Base-by-base conservation (phyloP, 2,329 filamentous ascomycete genomes). In the Stagonosporopsis cucurbitacearum region DNA sequence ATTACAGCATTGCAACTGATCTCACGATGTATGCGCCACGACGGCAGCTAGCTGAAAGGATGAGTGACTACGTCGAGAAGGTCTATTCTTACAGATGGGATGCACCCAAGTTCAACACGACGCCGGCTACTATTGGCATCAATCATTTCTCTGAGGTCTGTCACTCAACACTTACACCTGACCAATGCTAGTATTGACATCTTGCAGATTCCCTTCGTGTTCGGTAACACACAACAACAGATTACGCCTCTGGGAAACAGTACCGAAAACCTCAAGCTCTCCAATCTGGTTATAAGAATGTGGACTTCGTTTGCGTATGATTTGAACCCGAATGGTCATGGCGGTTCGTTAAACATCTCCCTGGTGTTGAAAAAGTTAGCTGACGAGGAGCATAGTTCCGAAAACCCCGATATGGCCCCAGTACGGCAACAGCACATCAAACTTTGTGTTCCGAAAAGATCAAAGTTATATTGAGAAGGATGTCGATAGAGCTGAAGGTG, bases 31-130 rank as follows among this genome's bases (percentile, higher is more conserved):
- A 58, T 53, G 69, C 65, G n/a, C 69, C 69, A 4, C 40, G 66
- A 22, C 62, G 67, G 35, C 32, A 66, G 30, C 28, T 70, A 6
- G 69, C 67, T 0, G 53, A 67, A 47, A 57, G 46, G 12, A 69
- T 71, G 65, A 69, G 65, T 23, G 37, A 55, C 15, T 58, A 62
- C 30, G 62, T 63, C 0, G 54, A 64, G 19, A 28, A 50, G 1
- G 69, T 72, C 4, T 72, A 65, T 17, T 67, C 64, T 12, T 72
- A 72, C 49, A 57, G 69, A 20, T 71, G 69, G 69, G 69, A 71
- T 46, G 69, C 69, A 37, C 69, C 69, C 1, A 69, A 66, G 41
- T 69, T 70, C 42, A 71, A 71, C 30, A 68, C 61, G 13, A 71
- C 69, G 1, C 67, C 67, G 8, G 54, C 55, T 25, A 58, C 39